Conservation (phyloP, 1,284 basidiomycete species). For the Microbotryum lychnidis-dioicae region DNA sequence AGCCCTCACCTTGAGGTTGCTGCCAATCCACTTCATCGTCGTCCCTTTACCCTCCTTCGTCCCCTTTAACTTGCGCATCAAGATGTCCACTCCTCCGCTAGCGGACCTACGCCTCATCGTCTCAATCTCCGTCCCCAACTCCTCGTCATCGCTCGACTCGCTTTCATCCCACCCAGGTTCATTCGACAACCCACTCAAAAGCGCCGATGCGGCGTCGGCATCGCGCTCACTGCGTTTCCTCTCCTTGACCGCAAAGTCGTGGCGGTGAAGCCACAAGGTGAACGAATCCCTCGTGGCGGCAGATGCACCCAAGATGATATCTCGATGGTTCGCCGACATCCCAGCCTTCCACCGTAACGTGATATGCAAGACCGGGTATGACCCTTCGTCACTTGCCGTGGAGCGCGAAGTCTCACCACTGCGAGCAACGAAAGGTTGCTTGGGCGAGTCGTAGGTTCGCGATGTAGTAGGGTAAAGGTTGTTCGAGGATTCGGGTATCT, state of each 20-base stretch:
- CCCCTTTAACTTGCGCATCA: neutral
- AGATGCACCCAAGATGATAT: conserved; percentile 1
- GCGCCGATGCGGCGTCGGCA: too few species aligned
- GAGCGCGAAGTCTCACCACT: too few species aligned
- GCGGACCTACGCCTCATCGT: neutral
- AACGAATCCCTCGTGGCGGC: conserved; percentile 8
- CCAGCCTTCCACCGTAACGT: conserved; percentile 8
- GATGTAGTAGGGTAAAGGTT: neutral
- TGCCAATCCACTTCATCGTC: conserved; percentile 7
- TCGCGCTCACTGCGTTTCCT: neutral
- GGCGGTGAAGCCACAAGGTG: conserved; percentile 3
- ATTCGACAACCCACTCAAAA: neutral
- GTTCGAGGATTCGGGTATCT: neutral
- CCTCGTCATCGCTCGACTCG: neutral
- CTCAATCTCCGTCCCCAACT: neutral
- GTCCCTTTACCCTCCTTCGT: conserved; percentile 6
- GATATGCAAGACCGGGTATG: neutral
- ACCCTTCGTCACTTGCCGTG: too few species aligned
- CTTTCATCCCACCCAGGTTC: neutral
- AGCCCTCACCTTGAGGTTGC: neutral
- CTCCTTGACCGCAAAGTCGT: neutral
- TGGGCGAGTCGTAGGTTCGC: neutral
- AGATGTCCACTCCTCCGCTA: too few species aligned
- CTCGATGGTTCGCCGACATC: conserved; percentile 2
- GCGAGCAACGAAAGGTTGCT: neutral